Base-by-base conservation (phyloP, 768 basidiomycete genomes). In the Roridomyces roridus region DNA sequence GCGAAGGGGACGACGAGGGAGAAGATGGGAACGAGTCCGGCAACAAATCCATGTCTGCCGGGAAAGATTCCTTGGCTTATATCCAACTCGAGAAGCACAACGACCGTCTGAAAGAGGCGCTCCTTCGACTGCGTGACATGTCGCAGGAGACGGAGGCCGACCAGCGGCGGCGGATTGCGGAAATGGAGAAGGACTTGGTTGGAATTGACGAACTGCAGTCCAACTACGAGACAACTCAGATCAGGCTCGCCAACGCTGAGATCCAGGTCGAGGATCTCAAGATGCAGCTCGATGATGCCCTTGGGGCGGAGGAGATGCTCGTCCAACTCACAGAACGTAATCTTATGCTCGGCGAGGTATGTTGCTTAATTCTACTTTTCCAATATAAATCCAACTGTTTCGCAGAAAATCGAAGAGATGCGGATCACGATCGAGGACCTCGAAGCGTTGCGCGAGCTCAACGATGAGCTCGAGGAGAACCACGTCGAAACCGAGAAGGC, bases 41-140 rank as follows among this genome's bases (percentile, higher is more conserved):
- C 17, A 73, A 65, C 4, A 74, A 70, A 24, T 42, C 62, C 10
- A 54, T 51, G 51, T 65, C 70, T 7, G 71, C 71, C 25, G 74
- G 75, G 6, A 88, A 87, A 65, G 78, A 80, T 61, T 85, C 89
- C 5, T 65, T 91, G 57, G 85, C 85, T 25, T 85, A 87, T 70
- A 81, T 90, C 17, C 96, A 98, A 68, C 85, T 99, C 1, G 96
- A 98, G 76, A 97, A 93, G 70, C 96, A 98, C 68, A 99, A 98
- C 60, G 94, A 94, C 67, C 77, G 97, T 15, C 75, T 99, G 51
- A 98, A 97, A 72, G 97, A 98, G 67, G 97, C 97, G 12, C 79
- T 40, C 24, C 49, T 36, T 62, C 95, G 94, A 44, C 74, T 98
- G 34, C 87, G 96, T 6, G 96, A 99, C 62, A 80, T 97, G 58